These are phyloP conservation scores for Salicornia ramosissima DNA, from an alignment of 148 eudicot species.

Conservation along the genomic window DNA sequence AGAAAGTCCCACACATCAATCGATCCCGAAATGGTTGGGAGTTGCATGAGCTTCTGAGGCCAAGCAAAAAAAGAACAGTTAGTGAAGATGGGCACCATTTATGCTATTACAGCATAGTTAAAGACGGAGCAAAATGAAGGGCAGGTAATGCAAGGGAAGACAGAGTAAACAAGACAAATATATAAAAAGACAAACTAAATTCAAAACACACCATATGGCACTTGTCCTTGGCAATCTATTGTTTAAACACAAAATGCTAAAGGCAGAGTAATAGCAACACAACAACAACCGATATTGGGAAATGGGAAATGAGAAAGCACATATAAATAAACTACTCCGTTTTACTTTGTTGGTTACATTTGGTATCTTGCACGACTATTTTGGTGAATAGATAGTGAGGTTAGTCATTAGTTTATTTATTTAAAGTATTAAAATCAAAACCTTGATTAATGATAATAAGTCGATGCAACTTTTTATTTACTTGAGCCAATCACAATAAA, in stretches of 20 bases:
- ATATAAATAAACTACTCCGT: no score
- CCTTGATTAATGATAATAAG: no score
- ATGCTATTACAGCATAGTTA: neutral
- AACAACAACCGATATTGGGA: no score
- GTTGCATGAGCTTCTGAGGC: slow-evolving; percentile 83
- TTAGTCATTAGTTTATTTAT: no score
- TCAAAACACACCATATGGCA: neutral
- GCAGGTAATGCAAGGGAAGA: neutral
- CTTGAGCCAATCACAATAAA: no score
- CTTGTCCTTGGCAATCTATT: neutral
- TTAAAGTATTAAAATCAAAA: no score
- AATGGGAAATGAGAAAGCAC: neutral
- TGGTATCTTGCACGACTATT: no score
- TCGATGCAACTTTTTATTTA: no score
- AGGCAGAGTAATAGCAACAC: neutral
- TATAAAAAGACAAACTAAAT: neutral
- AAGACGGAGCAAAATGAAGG: neutral
- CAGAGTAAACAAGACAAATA: neutral
- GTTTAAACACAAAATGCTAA: neutral
- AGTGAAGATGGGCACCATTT: slow-evolving; percentile 6
- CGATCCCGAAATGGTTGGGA: slow-evolving; percentile 84
- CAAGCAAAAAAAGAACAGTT: slow-evolving; percentile 18
- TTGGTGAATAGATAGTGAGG: no score
- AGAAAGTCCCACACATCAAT: slow-evolving; percentile 99
- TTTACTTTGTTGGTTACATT: no score